A percentile compares a stretch with the other conserved stretches of the same genome.
These are phyloP conservation scores for Arctostaphylos glauca DNA, from an alignment of 148 eudicot species.

Conservation along the genomic window DNA sequence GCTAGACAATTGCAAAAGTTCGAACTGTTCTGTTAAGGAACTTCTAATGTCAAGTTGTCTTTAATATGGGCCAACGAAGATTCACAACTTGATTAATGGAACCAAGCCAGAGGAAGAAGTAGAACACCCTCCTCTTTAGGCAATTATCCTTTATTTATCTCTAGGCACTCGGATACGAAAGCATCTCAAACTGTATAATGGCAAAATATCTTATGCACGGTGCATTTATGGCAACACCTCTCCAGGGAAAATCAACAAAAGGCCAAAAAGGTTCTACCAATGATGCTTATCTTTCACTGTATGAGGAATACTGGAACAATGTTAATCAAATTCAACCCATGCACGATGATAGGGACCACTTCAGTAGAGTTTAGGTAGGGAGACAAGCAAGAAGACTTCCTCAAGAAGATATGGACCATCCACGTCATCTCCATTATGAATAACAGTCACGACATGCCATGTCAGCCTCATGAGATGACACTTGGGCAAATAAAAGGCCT, in stretches of 20 bases:
- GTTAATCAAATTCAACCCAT: not conserved
- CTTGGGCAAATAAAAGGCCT: not conserved
- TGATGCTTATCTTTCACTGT: not conserved
- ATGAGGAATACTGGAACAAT: not conserved
- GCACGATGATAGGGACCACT: not conserved
- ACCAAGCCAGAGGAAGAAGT: not conserved
- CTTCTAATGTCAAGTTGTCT: not conserved
- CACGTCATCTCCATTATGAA: not conserved
- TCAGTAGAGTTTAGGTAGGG: not conserved
- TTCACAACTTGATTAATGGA: not conserved
- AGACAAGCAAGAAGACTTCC: not conserved
- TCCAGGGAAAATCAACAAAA: not conserved
- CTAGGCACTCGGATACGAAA: not conserved
- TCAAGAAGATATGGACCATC: conserved; percentile 4
- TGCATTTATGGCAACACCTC: not conserved
- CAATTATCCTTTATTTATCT: not conserved
- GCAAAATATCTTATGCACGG: not conserved
- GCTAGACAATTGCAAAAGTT: not conserved
- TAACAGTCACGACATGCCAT: not conserved
- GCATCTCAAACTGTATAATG: not conserved
- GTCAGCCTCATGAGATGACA: not conserved
- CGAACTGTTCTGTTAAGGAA: not conserved
- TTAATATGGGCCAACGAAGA: not conserved
- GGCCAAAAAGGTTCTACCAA: not conserved
- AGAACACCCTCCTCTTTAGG: not conserved